phyloP scores from a whole-genome alignment of 2,329 filamentous ascomycete species.

The Alternaria hordeiaustralica region DNA sequence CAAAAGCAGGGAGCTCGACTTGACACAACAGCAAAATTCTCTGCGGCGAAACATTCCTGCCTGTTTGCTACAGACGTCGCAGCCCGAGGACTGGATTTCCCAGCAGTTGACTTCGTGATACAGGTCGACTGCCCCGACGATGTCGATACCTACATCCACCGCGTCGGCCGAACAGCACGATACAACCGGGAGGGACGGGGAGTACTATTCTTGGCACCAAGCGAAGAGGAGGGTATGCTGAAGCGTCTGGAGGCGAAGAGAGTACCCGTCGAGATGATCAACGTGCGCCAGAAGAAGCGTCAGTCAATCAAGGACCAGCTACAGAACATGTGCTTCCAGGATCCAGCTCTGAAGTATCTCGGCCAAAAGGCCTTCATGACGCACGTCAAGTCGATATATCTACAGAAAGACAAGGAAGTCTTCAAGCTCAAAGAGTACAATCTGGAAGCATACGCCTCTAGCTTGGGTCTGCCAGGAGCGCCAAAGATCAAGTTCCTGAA shows the following conservation, averaged over 20 bases:
- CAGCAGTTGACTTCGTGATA: constrained; percentile 98
- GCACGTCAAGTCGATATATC: constrained; percentile 81
- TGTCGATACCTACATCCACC: constrained; percentile 95
- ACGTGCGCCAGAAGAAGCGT: constrained; percentile 88
- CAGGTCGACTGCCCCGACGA: constrained; percentile 97
- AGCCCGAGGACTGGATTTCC: constrained; percentile 92
- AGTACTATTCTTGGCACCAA: constrained; percentile 89
- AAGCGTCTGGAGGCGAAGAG: constrained; percentile 85
- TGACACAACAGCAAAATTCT: constrained; percentile 86
- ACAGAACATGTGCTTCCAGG: constrained; percentile 95
- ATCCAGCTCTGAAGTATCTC: constrained; percentile 90
- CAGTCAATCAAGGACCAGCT: constrained; percentile 82
- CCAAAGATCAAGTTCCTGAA: constrained; percentile 94
- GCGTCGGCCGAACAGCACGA: constrained; percentile 91
- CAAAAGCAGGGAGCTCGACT: constrained; percentile 90
- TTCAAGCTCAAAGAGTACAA: constrained; percentile 86
- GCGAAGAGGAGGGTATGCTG: constrained; percentile 91
- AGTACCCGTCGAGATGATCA: constrained; percentile 85
- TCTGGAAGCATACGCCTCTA: constrained; percentile 83
- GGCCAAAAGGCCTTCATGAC: constrained; percentile 96
- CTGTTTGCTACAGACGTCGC: constrained; percentile 96
- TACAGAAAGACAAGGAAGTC: constrained; percentile 90
- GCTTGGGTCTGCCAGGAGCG: constrained; percentile 86
- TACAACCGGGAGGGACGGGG: constrained; percentile 88
- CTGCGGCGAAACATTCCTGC: constrained; percentile 80